Evolutionary conservation across 2,329 filamentous ascomycete species (phyloP).

Genomic region (Zymoseptoria crescenta): DNA sequence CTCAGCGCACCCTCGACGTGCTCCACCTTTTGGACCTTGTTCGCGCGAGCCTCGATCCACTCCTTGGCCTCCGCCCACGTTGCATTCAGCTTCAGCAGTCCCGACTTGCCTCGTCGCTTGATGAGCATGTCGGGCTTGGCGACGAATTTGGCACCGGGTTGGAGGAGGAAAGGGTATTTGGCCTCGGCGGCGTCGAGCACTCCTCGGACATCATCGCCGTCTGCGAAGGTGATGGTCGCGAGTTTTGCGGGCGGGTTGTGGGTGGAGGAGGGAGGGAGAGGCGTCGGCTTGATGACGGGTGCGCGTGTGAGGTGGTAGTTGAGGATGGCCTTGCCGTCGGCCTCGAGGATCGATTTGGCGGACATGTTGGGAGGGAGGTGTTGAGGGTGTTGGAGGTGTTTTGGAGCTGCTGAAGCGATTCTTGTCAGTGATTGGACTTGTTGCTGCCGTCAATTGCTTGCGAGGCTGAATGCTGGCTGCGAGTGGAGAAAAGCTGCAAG

Average conservation of each 20-base stretch:
- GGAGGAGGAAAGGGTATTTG: conserved; percentile 92
- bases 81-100: conserved; percentile 93
- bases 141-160: conserved; percentile 80
- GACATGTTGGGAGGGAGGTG: conserved; percentile 60
- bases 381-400: neutral
- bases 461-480: neutral
- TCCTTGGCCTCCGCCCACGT: conserved; percentile 87
- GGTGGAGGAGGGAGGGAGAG: conserved; percentile 71
- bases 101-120: conserved; percentile 99
- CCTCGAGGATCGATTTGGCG: conserved; percentile 95
- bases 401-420: conserved; percentile 1
- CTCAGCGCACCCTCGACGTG: conserved; percentile 78
- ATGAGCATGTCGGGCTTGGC: conserved; percentile 99
- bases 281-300: conserved; percentile 94
- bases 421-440: conserved; percentile 18
- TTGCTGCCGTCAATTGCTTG: neutral
- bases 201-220: conserved; percentile 71
- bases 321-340: conserved; percentile 99
- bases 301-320: conserved; percentile 99
- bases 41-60: conserved; percentile 88
- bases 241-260: conserved; percentile 92
- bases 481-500: neutral
- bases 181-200: conserved; percentile 92
- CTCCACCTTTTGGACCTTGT: conserved; percentile 90
- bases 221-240: conserved; percentile 86